Conservation (phyloP, 257 asterid species). For the Fraxinus quadrangulata region DNA sequence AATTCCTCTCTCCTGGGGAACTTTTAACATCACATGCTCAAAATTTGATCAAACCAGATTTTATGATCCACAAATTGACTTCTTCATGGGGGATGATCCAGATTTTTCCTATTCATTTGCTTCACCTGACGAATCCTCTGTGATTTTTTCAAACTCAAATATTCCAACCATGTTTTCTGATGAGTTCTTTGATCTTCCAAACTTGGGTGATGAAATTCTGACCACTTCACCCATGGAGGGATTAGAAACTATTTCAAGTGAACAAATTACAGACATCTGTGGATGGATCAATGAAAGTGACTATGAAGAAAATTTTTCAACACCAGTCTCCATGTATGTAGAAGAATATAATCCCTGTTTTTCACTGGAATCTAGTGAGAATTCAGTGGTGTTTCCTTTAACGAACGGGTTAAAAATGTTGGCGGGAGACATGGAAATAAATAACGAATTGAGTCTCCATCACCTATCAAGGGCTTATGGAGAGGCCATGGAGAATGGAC, state of each 20-base stretch:
- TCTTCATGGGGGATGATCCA: conserved; percentile 13
- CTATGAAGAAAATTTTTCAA: conserved; percentile 29
- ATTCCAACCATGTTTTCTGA: conserved; percentile 39
- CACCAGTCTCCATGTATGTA: conserved; percentile 37
- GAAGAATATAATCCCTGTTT: conserved; percentile 37
- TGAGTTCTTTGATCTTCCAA: conserved; percentile 39
- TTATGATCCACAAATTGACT: conserved; percentile 37
- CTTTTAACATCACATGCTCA: conserved; percentile 29
- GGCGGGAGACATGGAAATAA: conserved; percentile 38
- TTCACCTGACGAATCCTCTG: conserved; percentile 39
- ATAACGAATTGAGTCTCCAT: conserved; percentile 37
- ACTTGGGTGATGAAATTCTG: conserved; percentile 34
- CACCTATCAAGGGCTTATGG: conserved; percentile 64
- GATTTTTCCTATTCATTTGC: conserved; percentile 42
- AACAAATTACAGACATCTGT: conserved; percentile 29
- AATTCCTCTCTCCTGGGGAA: conserved; percentile 44
- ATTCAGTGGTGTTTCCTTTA: conserved; percentile 21
- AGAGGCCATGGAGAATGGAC: conserved; percentile 61
- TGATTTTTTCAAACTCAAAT: conserved; percentile 46
- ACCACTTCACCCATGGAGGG: conserved; percentile 31
- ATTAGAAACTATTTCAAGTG: conserved; percentile 25
- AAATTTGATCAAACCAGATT: conserved; percentile 25
- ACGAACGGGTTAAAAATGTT: conserved; percentile 20
- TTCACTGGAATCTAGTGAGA: conserved; percentile 40
- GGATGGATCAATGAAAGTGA: conserved; percentile 52